Evolutionary conservation across 495 filamentous ascomycete genomes (phyloP), one percentile per base, ranked within the genome.

Genomic region (Lasiosphaeriaceae sp.): DNA sequence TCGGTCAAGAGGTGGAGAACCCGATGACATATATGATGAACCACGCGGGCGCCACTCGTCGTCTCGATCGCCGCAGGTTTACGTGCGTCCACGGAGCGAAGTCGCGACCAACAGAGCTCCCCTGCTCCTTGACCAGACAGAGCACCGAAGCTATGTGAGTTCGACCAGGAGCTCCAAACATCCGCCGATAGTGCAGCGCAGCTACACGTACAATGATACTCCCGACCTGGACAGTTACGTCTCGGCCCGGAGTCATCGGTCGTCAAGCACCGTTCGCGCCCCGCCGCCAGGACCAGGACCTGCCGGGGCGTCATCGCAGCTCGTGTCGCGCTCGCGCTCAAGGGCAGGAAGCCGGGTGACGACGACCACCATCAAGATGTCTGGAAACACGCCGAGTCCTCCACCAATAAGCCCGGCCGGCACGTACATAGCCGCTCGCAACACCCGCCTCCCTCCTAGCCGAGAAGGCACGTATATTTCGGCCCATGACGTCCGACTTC

Each of bases 21-120:
- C 71, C 61, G 74, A 84, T 49, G 63, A 76, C 55, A 20, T 75
- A 55, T 74, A 77, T 24, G 73, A 77, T 24, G 66, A 70, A n/a
- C 19, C 50, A 37, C 56, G 73, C 12, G 69, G 72, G 17, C 73
- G 73, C 4, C 63, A 69, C n/a, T 60, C 64, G 11, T 65, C 66
- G 4, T 67, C 66, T 6, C 74, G 70, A 29, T 67, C 62, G 8
- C 63, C 63, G 3, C 9, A 47, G 8, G 61, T 62, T 20, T 62
- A 60, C 6, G 52, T 60, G 16, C 68, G 73, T 39, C 65, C 67
- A 20, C 67, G 68, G 52, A 76, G 74, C 49, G 71, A 75, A 46
- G 62, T 59, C 12, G 55, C 63, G 0, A 60, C 62, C 5, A 46
- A 63, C 22, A 65, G 71, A 14, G 55, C 65, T 19, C 71, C 73